These are phyloP conservation scores for Puccinia triticina DNA, from an alignment of 1,284 basidiomycete species.

Conservation along the genomic window DNA sequence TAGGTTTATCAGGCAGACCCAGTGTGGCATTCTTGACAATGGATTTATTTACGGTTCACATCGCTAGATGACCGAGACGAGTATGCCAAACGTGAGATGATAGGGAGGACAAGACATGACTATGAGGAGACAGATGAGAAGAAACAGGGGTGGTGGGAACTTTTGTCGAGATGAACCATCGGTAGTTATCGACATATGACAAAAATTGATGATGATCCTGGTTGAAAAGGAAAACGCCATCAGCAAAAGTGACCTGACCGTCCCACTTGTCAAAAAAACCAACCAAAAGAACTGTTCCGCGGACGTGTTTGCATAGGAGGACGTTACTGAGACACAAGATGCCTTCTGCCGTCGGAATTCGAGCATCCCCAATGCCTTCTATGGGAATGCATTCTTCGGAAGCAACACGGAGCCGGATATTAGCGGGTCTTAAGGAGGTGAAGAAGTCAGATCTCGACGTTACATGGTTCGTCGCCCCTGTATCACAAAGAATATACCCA, in stretches of 20 bases:
- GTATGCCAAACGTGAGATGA: background rate
- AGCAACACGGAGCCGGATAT: background rate
- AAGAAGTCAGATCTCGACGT: background rate
- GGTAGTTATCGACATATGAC: background rate
- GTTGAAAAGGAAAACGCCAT: background rate
- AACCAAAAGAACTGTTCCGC: background rate
- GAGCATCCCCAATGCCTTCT: no score
- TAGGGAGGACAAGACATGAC: background rate
- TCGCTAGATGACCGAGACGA: background rate
- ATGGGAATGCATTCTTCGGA: background rate
- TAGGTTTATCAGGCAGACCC: background rate
- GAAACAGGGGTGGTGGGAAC: background rate
- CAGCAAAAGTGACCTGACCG: background rate
- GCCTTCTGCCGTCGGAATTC: background rate
- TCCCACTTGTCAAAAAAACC: conserved; percentile 16
- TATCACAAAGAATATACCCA: no score
- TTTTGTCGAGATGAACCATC: background rate
- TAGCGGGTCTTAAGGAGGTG: background rate
- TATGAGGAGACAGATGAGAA: background rate
- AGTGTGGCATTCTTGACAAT: background rate
- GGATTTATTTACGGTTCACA: background rate
- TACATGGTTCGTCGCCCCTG: no score
- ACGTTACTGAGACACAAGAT: background rate
- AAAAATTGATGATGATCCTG: background rate
- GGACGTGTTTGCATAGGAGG: background rate